A percentile compares a stretch with the other conserved stretches of the same genome.
These are phyloP conservation scores for Peronospora farinosa DNA, from an alignment of 352 stramenopile species.

Conservation along the genomic window DNA sequence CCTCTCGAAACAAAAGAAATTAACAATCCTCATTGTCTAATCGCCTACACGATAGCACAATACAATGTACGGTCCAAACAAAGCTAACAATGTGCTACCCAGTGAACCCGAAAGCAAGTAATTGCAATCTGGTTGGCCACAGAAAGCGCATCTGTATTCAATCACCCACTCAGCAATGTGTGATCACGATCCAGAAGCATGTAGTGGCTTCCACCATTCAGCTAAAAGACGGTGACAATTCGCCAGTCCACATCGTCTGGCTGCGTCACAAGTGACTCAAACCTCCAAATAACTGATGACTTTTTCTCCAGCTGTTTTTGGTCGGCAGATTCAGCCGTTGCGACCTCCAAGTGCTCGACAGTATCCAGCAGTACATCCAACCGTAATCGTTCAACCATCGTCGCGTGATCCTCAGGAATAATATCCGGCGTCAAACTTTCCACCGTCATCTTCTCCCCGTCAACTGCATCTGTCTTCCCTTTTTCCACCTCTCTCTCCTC, in stretches of 20 bases:
- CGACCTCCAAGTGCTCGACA: constrained; percentile 39
- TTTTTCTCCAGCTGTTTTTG: constrained; percentile 31
- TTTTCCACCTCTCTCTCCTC: constrained; percentile 1
- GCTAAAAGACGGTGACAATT: constrained; percentile 37
- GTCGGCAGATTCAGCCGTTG: constrained; percentile 19
- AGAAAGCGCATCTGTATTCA: too few species aligned
- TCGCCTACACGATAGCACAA: too few species aligned
- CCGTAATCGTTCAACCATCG: constrained; percentile 35
- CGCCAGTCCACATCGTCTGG: constrained; percentile 50
- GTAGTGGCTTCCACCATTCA: background rate
- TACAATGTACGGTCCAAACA: too few species aligned
- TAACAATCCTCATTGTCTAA: too few species aligned
- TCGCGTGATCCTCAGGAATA: constrained; percentile 18
- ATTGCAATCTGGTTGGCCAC: too few species aligned
- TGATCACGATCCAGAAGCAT: background rate
- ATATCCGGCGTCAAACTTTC: constrained; percentile 10
- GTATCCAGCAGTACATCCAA: constrained; percentile 38
- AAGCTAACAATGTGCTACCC: too few species aligned
- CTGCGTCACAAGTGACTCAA: constrained; percentile 45
- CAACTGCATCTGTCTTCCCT: constrained; percentile 1
- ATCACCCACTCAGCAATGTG: too few species aligned
- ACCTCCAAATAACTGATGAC: constrained; percentile 28
- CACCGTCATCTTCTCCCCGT: constrained; percentile 9
- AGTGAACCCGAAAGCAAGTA: too few species aligned
- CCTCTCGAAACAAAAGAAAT: too few species aligned